These are phyloP conservation scores for Saccharomycopsis lassenensis DNA, from an alignment of 805 yeast species.

Conservation along the genomic window DNA sequence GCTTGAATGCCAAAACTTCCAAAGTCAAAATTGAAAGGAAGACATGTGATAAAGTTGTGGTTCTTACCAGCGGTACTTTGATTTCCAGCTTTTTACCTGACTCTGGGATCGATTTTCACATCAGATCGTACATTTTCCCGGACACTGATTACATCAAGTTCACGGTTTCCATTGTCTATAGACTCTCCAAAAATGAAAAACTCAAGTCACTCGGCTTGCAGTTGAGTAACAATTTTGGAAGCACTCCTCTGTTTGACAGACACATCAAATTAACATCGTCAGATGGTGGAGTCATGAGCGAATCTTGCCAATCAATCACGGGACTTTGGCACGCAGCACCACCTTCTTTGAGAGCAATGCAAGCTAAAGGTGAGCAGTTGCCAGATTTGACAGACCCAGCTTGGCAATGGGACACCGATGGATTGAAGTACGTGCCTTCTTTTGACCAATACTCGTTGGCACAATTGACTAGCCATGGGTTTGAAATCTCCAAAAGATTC, in stretches of 20 bases:
- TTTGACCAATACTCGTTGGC: too few relatives aligned
- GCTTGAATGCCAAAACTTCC: too few relatives aligned
- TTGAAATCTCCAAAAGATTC: too few relatives aligned
- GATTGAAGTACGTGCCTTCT: too few relatives aligned
- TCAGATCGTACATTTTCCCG: slow-evolving; percentile 9
- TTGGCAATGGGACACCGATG: too few relatives aligned
- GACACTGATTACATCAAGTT: slow-evolving; percentile 4
- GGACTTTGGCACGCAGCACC: slow-evolving; percentile 8
- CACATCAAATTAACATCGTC: slow-evolving; percentile 5
- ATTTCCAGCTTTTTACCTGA: background rate
- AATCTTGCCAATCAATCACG: slow-evolving; percentile 6
- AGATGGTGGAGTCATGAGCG: slow-evolving; percentile 5
- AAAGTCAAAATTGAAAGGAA: too few relatives aligned
- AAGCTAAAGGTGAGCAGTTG: too few relatives aligned
- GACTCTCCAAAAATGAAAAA: slow-evolving; percentile 2
- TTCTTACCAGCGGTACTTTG: background rate
- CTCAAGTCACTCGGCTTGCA: slow-evolving; percentile 6
- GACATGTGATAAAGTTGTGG: too few relatives aligned
- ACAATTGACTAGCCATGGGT: too few relatives aligned
- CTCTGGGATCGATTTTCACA: slow-evolving; percentile 7
- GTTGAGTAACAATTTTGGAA: background rate
- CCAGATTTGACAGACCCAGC: too few relatives aligned
- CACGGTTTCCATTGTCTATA: slow-evolving; percentile 7
- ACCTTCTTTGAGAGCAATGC: background rate
- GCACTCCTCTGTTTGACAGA: slow-evolving; percentile 7